Evolutionary conservation across 1,139 yeast species (phyloP), one percentile per base, ranked within the genome.

Genomic region (Candida mesenterica): DNA sequence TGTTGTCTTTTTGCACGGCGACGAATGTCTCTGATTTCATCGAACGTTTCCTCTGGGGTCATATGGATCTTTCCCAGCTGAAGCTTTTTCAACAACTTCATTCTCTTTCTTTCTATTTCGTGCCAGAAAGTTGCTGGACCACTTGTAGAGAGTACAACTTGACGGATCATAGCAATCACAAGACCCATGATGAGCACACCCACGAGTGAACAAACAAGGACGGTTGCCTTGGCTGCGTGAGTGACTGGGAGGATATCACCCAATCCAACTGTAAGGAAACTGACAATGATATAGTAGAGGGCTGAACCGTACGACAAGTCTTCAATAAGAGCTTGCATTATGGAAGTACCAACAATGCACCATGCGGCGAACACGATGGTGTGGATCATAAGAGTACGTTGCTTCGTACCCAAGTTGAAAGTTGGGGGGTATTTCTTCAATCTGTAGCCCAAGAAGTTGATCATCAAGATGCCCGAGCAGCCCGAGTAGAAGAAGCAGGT

Each of bases 101-200:
- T 35, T 24, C 70, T 44, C 22, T 50, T 50, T 13, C 48, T 54
- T 48, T 82, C 88, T 18, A 79, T 61, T 37, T 68, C 59, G 54
- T 82, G 79, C 80, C 87, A 80, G 41, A 75, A 74, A 7, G 80
- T 58, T 2, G 85, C 77, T 2, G 88, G 82, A 0, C 77, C 75
- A 5, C 79, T 75, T 4, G 82, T 69, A 15, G 74, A 69, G 17
- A 76, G 60, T 15, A 84, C 79, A 42, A 84, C 80, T 26, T 77
- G 72, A 18, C 89, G 63, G 17, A 87, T 77, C 62, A 86, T 78
- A 1, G 86, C 75, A 26, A 86, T 68, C 13, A 86, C 75, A 36
- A 88, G 65, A 45, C 95, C 96, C 55, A 87, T 68, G 23, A 82
- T 62, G 17, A 87, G 59, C 12, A 87, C 77, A 1, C 95, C 96